Percentiles rank a stretch among this genome's conserved stretches.
These are phyloP conservation scores for Fagus sylvatica DNA, from an alignment of 306 rosid species.

Conservation along the genomic window DNA sequence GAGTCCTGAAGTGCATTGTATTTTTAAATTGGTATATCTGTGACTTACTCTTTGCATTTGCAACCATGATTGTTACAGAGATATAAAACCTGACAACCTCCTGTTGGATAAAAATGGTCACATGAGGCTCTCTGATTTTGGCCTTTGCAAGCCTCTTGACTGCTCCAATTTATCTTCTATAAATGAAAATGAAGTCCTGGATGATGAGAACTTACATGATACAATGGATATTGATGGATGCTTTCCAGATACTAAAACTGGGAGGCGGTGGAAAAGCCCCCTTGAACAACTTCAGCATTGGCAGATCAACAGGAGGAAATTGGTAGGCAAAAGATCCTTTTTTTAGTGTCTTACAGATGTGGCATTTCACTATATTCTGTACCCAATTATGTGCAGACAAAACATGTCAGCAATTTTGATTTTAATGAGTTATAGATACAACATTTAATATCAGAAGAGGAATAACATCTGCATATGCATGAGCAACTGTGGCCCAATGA, in stretches of 20 bases:
- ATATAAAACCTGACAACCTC: constrained; percentile 65
- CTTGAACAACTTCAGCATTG: constrained; percentile 61
- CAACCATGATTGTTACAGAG: constrained; percentile 34
- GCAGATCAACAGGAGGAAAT: constrained; percentile 60
- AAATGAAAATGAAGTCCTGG: constrained; percentile 51
- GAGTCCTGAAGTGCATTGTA: background rate
- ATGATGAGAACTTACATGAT: constrained; percentile 48
- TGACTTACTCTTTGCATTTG: constrained; percentile 13
- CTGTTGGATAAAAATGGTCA: constrained; percentile 54
- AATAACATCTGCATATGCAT: background rate
- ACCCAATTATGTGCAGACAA: background rate
- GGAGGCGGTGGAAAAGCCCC: constrained; percentile 61
- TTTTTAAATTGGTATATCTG: background rate
- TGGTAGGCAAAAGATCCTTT: constrained; percentile 33
- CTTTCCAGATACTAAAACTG: constrained; percentile 33
- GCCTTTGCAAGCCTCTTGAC: constrained; percentile 67
- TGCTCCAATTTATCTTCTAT: constrained; percentile 52
- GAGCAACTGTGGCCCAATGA: background rate
- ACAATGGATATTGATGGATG: constrained; percentile 41
- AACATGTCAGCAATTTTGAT: background rate
- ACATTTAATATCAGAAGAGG: background rate
- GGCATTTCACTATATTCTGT: background rate
- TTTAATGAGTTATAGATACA: background rate
- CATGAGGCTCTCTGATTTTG: constrained; percentile 67
- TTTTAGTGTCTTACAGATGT: background rate